A percentile compares a stretch with the other conserved stretches of the same genome.
phyloP scores from a whole-genome alignment of 78 protist species.

The Tieghemostelium lacteum region DNA sequence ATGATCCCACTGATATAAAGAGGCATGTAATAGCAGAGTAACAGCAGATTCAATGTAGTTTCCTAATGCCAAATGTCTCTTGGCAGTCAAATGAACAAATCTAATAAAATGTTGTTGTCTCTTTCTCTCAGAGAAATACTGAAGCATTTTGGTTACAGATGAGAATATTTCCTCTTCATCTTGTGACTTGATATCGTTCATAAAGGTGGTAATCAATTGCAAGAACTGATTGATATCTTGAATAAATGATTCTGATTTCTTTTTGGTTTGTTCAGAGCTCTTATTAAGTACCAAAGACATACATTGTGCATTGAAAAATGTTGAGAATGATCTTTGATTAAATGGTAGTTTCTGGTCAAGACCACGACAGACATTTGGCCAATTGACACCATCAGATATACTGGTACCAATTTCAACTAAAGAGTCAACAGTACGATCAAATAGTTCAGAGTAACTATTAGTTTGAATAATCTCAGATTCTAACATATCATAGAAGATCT shows the following conservation, averaged over 20 bases:
- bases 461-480: conserved; percentile 58
- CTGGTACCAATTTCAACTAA: conserved; percentile 31
- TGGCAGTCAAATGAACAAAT: conserved; percentile 42
- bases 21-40: conserved; percentile 54
- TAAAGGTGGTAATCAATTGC: conserved; percentile 20
- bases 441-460: conserved; percentile 17
- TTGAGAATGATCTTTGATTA: conserved; percentile 16
- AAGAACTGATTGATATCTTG: conserved; percentile 36
- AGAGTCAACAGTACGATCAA: conserved; percentile 32
- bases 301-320: conserved; percentile 46
- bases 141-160: conserved; percentile 17
- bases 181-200: conserved; percentile 33
- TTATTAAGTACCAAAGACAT: conserved; percentile 44
- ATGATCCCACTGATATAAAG: conserved; percentile 74
- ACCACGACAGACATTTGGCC: conserved; percentile 39
- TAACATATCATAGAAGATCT: conserved; percentile 66
- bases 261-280: conserved; percentile 18
- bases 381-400: conserved; percentile 13
- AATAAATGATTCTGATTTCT: conserved; percentile 50
- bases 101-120: conserved; percentile 49
- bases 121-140: conserved; percentile 45
- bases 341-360: conserved; percentile 54
- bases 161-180: conserved; percentile 70
- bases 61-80: conserved; percentile 56
- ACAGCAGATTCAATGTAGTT: conserved; percentile 72